Base-by-base conservation (phyloP, 306 rosid species). In the Cyamopsis tetragonoloba region DNA sequence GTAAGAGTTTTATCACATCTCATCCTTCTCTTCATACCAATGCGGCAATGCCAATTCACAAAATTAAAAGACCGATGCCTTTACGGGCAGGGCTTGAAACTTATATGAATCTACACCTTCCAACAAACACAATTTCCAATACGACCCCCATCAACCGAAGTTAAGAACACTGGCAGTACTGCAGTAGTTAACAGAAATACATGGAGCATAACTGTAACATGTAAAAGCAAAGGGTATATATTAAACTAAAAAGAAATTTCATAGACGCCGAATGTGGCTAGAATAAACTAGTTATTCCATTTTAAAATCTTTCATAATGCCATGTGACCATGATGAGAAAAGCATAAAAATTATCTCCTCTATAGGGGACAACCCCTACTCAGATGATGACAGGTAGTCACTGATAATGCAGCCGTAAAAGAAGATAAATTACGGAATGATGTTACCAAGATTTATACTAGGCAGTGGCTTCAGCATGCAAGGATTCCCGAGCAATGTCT, bases 401-500 rank as follows among this genome's bases (percentile, higher is more conserved):
- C 69, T 59, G 62, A 62, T 64, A 59, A 59, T 42, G 58, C 44
- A 59, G 70, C 30, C 39, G 53, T 12, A 44, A 59, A 7, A 24
- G 38, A 47, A 71, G 74, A 74, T n/a, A 38, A 47, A 56, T 71
- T n/a, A 54, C 74, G 24, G n/a, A 26, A 64, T 37, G 63, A 28
- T 44, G 27, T 53, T 43, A 17, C 50, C 54, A 18, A 57, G 53
- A 37, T 44, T 24, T 32, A 71, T 49, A 31, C 17, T 72, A 76
- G 57, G 70, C 82, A 17, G 79, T 38, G 26, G 81, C 79, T 77
- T 77, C 75, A 50, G 37, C 79, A 67, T 77, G 26, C 71, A 85
- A 64, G 31, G 89, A 81, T 70, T 74, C 72, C 61, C 76, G 77
- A 67, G 85, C 92, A 74, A 89, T 82, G 42, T 77, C 88, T 5